These are phyloP conservation scores for Chlorella sp. DNA, from an alignment of 139 green algal species.

Conservation along the genomic window DNA sequence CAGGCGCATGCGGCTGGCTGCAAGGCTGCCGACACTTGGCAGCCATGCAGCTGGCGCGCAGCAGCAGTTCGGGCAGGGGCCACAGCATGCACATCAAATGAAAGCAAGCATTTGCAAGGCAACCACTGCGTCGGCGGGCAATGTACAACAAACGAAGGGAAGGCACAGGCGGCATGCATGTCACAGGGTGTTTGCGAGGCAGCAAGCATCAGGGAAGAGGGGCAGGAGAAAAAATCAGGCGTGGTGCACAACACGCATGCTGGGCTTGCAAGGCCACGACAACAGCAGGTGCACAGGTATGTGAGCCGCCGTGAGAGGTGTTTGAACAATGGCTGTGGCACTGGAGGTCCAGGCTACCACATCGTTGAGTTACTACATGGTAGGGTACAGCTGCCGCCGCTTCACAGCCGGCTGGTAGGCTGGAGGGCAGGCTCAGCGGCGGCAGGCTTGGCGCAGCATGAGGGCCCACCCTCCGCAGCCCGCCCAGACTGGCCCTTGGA, in stretches of 20 bases:
- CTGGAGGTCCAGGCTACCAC: no score
- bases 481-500: constrained; percentile 34
- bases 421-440: background rate
- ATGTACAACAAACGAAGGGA: background rate
- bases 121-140: background rate
- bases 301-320: no score
- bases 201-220: background rate
- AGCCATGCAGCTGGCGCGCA: no score
- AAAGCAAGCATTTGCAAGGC: background rate
- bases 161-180: background rate
- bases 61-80: background rate
- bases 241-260: background rate
- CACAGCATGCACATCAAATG: background rate
- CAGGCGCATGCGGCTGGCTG: background rate
- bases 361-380: no score
- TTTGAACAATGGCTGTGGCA: no score
- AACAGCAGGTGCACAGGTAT: no score
- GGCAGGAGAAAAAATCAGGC: background rate
- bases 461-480: no score
- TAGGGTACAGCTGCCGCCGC: background rate
- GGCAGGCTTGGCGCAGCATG: background rate
- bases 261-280: background rate
- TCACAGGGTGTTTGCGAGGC: background rate
- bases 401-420: constrained; percentile 2
- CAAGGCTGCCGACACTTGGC: no score